These are phyloP conservation scores for Ogataea neopini DNA, from an alignment of 805 yeast genomes.

Conservation along the genomic window DNA sequence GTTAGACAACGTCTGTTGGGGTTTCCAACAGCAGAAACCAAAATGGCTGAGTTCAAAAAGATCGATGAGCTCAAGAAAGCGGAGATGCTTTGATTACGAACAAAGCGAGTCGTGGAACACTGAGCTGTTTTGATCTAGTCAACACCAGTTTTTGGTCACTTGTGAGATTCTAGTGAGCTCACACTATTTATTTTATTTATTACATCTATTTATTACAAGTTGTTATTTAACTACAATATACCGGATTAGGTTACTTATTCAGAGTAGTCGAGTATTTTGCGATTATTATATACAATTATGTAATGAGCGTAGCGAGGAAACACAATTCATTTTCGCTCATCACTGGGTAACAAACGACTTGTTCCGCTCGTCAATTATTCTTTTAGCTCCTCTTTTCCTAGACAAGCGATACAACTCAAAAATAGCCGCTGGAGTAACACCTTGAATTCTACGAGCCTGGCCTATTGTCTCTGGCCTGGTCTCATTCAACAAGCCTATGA, in stretches of 20 bases:
- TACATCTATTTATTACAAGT: constrained; percentile 6
- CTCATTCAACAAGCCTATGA: constrained; percentile 62
- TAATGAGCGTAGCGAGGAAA: background rate
- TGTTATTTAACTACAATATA: too few relatives aligned
- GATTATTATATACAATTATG: background rate
- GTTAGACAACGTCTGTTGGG: constrained; percentile 34
- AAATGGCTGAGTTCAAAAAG: constrained; percentile 35
- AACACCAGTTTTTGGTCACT: too few relatives aligned
- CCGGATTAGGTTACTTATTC: too few relatives aligned
- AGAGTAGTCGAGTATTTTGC: too few relatives aligned
- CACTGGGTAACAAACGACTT: background rate
- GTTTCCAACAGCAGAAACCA: constrained; percentile 35
- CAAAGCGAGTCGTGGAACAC: background rate
- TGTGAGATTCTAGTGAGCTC: background rate
- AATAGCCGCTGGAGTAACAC: constrained; percentile 91
- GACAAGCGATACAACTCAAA: constrained; percentile 71
- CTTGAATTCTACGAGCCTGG: constrained; percentile 92
- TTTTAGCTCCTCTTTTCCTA: constrained; percentile 16
- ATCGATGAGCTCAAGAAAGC: constrained; percentile 10
- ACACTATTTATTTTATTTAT: constrained; percentile 3
- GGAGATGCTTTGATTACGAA: background rate
- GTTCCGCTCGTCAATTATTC: background rate
- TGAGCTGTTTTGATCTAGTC: too few relatives aligned
- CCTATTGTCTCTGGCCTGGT: constrained; percentile 90
- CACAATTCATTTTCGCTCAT: background rate